Percentiles rank a stretch among this genome's conserved stretches.
phyloP scores from a whole-genome alignment of 2,329 filamentous ascomycete genomes.

The Exophiala lecanii-corni region DNA sequence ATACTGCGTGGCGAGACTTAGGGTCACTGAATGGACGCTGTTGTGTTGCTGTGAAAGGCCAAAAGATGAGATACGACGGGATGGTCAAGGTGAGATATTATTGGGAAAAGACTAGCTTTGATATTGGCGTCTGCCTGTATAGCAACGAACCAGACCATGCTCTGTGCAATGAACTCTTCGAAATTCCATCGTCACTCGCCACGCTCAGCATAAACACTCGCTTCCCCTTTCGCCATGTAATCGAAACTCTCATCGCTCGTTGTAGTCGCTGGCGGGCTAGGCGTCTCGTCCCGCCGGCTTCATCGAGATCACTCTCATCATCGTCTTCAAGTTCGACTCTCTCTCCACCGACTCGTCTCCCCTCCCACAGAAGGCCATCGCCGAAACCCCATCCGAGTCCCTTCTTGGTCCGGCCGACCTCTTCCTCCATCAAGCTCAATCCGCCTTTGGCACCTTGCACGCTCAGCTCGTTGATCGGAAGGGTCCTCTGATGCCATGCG shows the following conservation, averaged over 20 bases:
- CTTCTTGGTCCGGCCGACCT: constrained; percentile 19
- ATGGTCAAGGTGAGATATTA: no score
- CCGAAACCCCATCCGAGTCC: constrained; percentile 25
- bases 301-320: constrained; percentile 1
- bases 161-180: no score
- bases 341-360: constrained; percentile 5
- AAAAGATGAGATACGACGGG: no score
- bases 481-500: constrained; percentile 75
- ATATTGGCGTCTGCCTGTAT: no score
- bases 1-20: no score
- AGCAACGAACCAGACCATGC: no score
- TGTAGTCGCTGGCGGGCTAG: constrained; percentile 36
- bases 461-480: constrained; percentile 44
- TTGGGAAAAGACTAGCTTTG: no score
- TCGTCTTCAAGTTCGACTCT: constrained; percentile 1
- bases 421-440: constrained; percentile 20
- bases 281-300: constrained; percentile 16
- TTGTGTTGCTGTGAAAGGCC: no score
- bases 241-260: constrained; percentile 48
- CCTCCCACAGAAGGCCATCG: constrained; percentile 25
- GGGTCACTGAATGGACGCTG: no score
- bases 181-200: background rate
- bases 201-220: constrained; percentile 32
- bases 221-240: constrained; percentile 40
- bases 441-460: constrained; percentile 7